Evolutionary conservation across 441 rosid species (phyloP), one percentile per base, ranked within the genome.

Genomic region (Aquilaria agallochum): DNA sequence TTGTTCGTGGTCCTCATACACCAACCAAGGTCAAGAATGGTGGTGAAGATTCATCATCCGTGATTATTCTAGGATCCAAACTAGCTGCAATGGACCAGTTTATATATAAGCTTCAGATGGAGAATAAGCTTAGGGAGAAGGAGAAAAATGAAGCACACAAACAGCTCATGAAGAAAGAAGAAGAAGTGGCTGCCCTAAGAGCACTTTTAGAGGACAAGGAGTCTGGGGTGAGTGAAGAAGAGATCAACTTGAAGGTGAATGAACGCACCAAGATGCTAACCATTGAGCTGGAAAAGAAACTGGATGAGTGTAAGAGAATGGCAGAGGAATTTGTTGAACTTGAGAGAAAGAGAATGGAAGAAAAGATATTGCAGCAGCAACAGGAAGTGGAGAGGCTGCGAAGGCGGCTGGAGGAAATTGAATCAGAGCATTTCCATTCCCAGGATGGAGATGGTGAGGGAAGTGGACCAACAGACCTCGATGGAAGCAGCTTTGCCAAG

Each of bases 311-410:
- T 55, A 78, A 76, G 73, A 84, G 87, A 78, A 84, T 88, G 88
- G 86, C 96, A 4, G 92, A 89, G 67, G 95, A 89, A 55, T 79
- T 87, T 71, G 85, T 94, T 59, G 96, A 91, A 65, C 55, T 84
- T 74, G 95, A 91, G 79, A 89, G 95, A 74, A 87, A 82, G 73
- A 91, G 94, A 76, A 91, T 94, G 96, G 99, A 94, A 70, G 94
- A 91, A 74, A 91, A 72, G 73, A 84, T 89, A 58, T 60, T 84
- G 71, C 97, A 87, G 63, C 97, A 94, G 79, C 96, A 91, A 73
- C 81, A 84, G 74, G 99, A 94, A 72, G 77, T 91, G 36, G 96
- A 94, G 74, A 78, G 78, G 86, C 71, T 91, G 74, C 82, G 92
- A 69, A 84, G 74, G 71, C 80, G 94, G 53, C 67, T 94, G 73